A percentile compares a stretch with the other conserved stretches of the same genome.
These are phyloP conservation scores for Kodamaea anthophila DNA, from an alignment of 1,139 yeast species.

Conservation along the genomic window DNA sequence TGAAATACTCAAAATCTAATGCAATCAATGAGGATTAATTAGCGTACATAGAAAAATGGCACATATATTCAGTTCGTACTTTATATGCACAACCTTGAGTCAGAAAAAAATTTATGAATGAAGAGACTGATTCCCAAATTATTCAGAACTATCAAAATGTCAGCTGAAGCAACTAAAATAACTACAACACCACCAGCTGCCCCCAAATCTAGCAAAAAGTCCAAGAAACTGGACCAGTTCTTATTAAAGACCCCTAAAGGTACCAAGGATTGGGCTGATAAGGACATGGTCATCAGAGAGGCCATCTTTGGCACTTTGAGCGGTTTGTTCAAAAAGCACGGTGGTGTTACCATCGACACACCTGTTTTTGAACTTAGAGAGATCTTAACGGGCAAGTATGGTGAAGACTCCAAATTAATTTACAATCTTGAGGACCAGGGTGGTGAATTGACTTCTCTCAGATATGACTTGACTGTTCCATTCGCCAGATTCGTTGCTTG, in stretches of 20 bases:
- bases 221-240: constrained; percentile 39
- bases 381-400: constrained; percentile 92
- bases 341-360: constrained; percentile 96
- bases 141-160: constrained; percentile 18
- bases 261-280: constrained; percentile 97
- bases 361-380: constrained; percentile 96
- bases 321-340: constrained; percentile 81
- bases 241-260: constrained; percentile 93
- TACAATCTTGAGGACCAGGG: constrained; percentile 97
- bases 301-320: constrained; percentile 74
- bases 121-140: constrained; percentile 9
- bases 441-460: constrained; percentile 89
- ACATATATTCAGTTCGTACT: background rate
- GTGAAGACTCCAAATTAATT: constrained; percentile 94
- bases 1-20: constrained; percentile 30
- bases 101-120: constrained; percentile 9
- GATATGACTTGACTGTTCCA: constrained; percentile 96
- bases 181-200: constrained; percentile 9
- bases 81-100: constrained; percentile 4
- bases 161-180: constrained; percentile 18
- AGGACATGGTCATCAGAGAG: constrained; percentile 92
- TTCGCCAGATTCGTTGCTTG: constrained; percentile 95
- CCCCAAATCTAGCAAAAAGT: constrained; percentile 18
- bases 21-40: constrained; percentile 13
- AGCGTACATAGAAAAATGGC: background rate